A percentile compares a stretch with the other conserved stretches of the same genome.
These are phyloP conservation scores for Rhizoctonia solani DNA, from an alignment of 1,284 basidiomycete species.

Conservation along the genomic window DNA sequence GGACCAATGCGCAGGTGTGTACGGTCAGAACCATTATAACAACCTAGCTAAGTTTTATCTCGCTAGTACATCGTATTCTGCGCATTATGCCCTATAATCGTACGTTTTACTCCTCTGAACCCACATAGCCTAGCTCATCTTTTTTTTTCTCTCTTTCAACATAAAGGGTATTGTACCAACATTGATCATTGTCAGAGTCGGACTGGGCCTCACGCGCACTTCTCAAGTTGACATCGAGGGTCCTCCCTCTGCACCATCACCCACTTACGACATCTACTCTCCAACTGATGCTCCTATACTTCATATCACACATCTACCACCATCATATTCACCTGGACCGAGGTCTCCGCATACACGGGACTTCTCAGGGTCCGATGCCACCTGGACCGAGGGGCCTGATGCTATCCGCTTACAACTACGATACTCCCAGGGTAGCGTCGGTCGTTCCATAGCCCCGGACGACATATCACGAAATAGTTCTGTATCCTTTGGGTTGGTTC, in stretches of 20 bases:
- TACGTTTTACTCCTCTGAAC: background rate
- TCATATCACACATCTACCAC: slow-evolving; percentile 1
- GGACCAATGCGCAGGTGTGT: slow-evolving; percentile 16
- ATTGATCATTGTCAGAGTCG: slow-evolving; percentile 26
- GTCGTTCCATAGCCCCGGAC: slow-evolving; percentile 6
- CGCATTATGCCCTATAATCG: slow-evolving; percentile 21
- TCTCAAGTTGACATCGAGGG: slow-evolving; percentile 11
- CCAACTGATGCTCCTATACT: background rate
- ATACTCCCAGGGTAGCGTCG: slow-evolving; percentile 19
- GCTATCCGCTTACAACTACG: slow-evolving; percentile 13
- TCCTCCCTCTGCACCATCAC: background rate
- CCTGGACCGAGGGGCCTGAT: slow-evolving; percentile 3
- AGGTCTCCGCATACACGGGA: slow-evolving; percentile 12
- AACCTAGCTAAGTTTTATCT: background rate
- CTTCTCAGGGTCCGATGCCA: slow-evolving; percentile 7
- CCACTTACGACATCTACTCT: slow-evolving; percentile 5
- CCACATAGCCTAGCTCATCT: background rate
- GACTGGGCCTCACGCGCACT: slow-evolving; percentile 11
- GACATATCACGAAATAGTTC: slow-evolving; percentile 18
- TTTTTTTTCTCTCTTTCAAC: too few species aligned
- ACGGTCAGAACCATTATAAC: background rate
- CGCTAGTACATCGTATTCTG: slow-evolving; percentile 23
- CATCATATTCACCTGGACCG: slow-evolving; percentile 6
- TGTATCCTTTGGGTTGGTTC: slow-evolving; percentile 4
- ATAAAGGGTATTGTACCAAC: slow-evolving; percentile 31